Percentiles rank a stretch among this genome's conserved stretches.
These are phyloP conservation scores for Westerdykella aurantiaca DNA, from an alignment of 2,329 filamentous ascomycete species.

Conservation along the genomic window DNA sequence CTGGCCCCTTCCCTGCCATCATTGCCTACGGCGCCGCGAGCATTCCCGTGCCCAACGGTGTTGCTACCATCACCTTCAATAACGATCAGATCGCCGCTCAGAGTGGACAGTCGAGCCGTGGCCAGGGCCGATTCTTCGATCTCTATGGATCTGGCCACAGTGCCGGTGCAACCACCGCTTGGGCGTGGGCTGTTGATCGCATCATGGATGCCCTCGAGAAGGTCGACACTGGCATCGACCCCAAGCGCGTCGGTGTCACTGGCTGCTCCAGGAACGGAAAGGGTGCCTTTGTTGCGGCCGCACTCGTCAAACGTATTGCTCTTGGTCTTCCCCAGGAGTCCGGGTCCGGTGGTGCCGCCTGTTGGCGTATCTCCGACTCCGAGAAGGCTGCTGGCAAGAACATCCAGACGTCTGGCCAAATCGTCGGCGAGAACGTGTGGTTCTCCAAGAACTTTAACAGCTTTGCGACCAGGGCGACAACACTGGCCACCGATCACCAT, in stretches of 20 bases:
- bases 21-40: slow-evolving; percentile 52
- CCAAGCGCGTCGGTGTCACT: slow-evolving; percentile 47
- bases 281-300: slow-evolving; percentile 57
- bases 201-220: slow-evolving; percentile 55
- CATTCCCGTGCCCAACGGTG: slow-evolving; percentile 50
- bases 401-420: slow-evolving; percentile 56
- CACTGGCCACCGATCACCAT: slow-evolving; percentile 54
- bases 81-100: slow-evolving; percentile 55
- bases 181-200: slow-evolving; percentile 59
- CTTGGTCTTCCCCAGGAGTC: slow-evolving; percentile 59
- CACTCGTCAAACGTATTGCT: slow-evolving; percentile 54
- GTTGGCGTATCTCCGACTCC: slow-evolving; percentile 48
- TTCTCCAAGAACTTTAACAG: slow-evolving; percentile 53
- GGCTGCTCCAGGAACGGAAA: slow-evolving; percentile 62
- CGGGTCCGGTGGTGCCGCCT: slow-evolving; percentile 56
- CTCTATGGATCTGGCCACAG: slow-evolving; percentile 52
- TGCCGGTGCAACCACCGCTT: slow-evolving; percentile 55
- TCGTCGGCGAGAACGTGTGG: slow-evolving; percentile 59
- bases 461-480: slow-evolving; percentile 44
- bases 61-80: slow-evolving; percentile 55
- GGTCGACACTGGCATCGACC: slow-evolving; percentile 44
- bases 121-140: slow-evolving; percentile 55
- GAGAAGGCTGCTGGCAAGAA: slow-evolving; percentile 50
- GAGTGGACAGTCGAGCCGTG: slow-evolving; percentile 41
- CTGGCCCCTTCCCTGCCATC: slow-evolving; percentile 51